Percentiles rank a stretch among this genome's conserved stretches.
Conservation (phyloP, 768 basidiomycete genomes). For the Leccinellum luteum region DNA sequence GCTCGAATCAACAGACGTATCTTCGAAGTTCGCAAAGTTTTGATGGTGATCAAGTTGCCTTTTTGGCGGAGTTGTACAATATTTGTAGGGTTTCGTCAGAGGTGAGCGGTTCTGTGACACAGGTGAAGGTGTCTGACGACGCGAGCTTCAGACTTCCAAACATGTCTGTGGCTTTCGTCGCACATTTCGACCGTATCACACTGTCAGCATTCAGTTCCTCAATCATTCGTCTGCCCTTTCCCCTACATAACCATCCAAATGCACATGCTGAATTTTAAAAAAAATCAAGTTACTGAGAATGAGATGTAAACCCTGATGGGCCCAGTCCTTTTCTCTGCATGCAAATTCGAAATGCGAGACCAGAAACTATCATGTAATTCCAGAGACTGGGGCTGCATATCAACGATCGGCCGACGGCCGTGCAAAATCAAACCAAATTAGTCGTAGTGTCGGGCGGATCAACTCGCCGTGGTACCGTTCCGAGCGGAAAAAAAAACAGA, state of each 20-base stretch:
- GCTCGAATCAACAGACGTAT: not conserved
- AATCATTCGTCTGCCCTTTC: too few species aligned
- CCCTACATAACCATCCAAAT: not conserved
- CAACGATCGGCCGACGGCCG: too few species aligned
- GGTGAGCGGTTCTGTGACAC: not conserved
- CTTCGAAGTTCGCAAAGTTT: not conserved
- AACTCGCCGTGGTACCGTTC: not conserved
- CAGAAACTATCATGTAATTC: not conserved
- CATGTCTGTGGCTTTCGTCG: not conserved
- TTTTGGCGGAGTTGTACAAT: not conserved
- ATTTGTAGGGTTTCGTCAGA: not conserved
- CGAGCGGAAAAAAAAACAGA: not conserved
- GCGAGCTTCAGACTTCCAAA: not conserved
- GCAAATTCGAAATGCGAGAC: not conserved
- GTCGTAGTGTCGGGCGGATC: not conserved
- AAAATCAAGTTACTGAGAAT: not conserved
- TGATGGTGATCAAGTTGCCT: not conserved
- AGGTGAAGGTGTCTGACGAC: not conserved
- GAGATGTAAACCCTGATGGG: not conserved
- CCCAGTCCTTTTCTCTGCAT: not conserved
- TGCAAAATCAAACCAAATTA: not conserved
- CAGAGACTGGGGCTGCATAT: not conserved
- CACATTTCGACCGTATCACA: not conserved
- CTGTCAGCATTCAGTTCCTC: not conserved
- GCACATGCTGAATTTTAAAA: not conserved